A percentile compares a stretch with the other conserved stretches of the same genome.
These are phyloP conservation scores for Lagenidium giganteum DNA, from an alignment of 352 stramenopile species.

Conservation along the genomic window DNA sequence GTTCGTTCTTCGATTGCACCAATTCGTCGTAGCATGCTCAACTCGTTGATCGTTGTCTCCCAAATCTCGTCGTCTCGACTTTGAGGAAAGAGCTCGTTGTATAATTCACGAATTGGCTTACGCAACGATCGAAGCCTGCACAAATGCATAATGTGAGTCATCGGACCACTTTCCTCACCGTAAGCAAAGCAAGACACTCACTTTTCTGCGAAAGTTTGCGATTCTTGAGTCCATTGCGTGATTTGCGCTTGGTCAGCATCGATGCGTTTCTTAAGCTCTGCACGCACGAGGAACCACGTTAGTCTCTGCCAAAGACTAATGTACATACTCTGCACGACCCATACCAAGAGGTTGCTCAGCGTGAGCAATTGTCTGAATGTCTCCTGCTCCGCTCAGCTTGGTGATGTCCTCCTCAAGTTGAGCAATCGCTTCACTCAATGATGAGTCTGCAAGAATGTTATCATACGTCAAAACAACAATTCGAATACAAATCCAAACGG, in stretches of 20 bases:
- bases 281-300: not conserved
- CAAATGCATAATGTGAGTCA: too few relatives aligned
- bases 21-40: slow-evolving; percentile 42
- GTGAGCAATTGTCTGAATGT: slow-evolving; percentile 27
- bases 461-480: not conserved
- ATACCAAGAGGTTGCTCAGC: slow-evolving; percentile 41
- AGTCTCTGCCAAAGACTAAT: not conserved
- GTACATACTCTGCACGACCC: not conserved
- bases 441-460: slow-evolving; percentile 23
- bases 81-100: slow-evolving; percentile 40
- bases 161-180: too few relatives aligned
- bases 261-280: slow-evolving; percentile 47
- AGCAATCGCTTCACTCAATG: slow-evolving; percentile 35
- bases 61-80: slow-evolving; percentile 30
- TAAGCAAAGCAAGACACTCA: slow-evolving; percentile 11
- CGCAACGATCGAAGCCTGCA: slow-evolving; percentile 42
- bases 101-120: slow-evolving; percentile 48
- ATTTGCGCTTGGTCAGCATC: slow-evolving; percentile 43
- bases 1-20: slow-evolving; percentile 52
- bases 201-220: slow-evolving; percentile 45
- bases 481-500: not conserved
- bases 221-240: slow-evolving; percentile 36
- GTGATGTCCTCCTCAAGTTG: slow-evolving; percentile 56
- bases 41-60: slow-evolving; percentile 33
- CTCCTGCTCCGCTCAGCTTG: slow-evolving; percentile 35